Base-by-base conservation (phyloP, 371 early-diverging fungal species). In the Lichtheimia corymbifera region DNA sequence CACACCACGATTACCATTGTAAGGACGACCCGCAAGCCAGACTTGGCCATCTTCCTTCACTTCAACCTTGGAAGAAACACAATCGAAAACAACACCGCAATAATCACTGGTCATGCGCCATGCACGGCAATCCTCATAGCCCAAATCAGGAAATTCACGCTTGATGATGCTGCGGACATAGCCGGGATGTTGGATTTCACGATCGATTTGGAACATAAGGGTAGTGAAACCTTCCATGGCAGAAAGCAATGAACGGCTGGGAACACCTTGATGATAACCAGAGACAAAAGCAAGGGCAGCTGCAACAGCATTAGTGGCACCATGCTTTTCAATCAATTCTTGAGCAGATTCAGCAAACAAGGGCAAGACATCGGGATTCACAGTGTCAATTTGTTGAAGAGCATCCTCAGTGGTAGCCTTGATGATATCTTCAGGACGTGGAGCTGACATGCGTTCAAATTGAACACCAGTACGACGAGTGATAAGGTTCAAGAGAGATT, bases 391-490 rank as follows among this genome's bases (percentile, higher is more conserved):
- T 28, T 77, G 73, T 60, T 87, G 83, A 65, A 91, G 80, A 4
- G 89, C 87, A 66, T 92, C 91, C 40, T 82, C 70, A 15, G 92
- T 91, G 0, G 90, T 87, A 4, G 93, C 88, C 58, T 82, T 70
- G 66, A 95, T 85, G 55, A 97, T 93, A 65, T 95, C 96, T 62
- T 84, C 79, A 18, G 94, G 89, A 67, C 93, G 94, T 28, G 97
- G 97, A 24, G 95, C 93, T 15, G 90, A 85, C 55, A 91, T 85
- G 20, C 79, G 77, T 72, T 86, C 84, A 75, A 95, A 94, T 50
- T 85, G 74, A 59, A 93, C 91, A 58, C 94, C 93, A 14, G 94
- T 89, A 53, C 84, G 80, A 55, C 85, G 80, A 53, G 89, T 75
- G 66, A 96, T 93, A 64, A 79, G 85, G 35, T 82, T 74, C 22